Evolutionary conservation across 1,139 yeast species (phyloP), one percentile per base, ranked within the genome.

Genomic region (Suhomyces maxii): DNA sequence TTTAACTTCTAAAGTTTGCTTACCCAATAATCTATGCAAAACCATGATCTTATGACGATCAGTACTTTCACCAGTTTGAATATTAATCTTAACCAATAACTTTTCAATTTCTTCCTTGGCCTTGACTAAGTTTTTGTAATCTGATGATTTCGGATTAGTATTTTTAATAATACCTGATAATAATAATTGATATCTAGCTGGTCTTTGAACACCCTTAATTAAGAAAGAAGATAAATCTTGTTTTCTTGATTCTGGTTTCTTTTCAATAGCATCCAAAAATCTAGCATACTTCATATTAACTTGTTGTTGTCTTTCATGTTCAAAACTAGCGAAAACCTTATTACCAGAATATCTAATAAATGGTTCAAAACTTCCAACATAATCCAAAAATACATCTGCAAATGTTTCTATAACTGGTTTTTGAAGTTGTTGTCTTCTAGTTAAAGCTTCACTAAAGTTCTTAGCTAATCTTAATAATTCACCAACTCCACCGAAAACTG

Each of bases 321-420:
- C 96, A 67, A 89, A 90, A 64, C 90, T 89, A 10, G 97, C 98
- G 69, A 89, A 90, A 45, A 93, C 90, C 63, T 95, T 95, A 49
- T 93, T 90, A n/a, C 97, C 97, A 49, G 96, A 95, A 63, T 93
- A 93, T 41, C 86, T 79, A 43, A 93, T 86, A 67, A 91, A 93
- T 3, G 98, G 96, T 52, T 90, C 97, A 67, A 93, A 91, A 54
- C 81, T 80, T 10, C 95, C 90, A 34, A 91, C 89, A 61, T 77
- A 85, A 54, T 90, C 95, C 48, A 91, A 68, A 54, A 93, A 84
- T 2, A 93, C 80, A 64, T 95, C 99, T 41, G 96, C 97, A 59
- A 93, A 78, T 26, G 86, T 83, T 48, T 84, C 84, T 34, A 91
- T 90, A 9, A 91, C 90, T 0, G 97, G 95, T 44, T 75, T 74